Base-by-base conservation (phyloP, 768 basidiomycete species). In the Serendipita indica region DNA sequence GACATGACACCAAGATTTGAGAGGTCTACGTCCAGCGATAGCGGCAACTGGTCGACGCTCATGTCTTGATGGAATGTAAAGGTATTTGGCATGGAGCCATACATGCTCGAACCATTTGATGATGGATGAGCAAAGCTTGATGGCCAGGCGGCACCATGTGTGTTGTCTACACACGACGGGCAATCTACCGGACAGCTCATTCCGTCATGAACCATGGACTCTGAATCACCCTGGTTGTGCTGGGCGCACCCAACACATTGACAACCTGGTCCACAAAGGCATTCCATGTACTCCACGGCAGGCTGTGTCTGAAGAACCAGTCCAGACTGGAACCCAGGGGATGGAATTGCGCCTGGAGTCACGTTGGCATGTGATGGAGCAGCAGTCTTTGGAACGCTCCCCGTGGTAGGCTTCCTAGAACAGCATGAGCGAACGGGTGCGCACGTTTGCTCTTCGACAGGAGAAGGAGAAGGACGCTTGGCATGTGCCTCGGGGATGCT, bases 391-490 rank as follows among this genome's bases (percentile, higher is more conserved):
- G 49, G 30, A 32, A 22, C n/a, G 49, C 2, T 54, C 22, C 20
- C 22, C 10, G 7, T 7, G 16, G 6, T n/a, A 43, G 41, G 16
- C 5, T 54, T 54, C n/a, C 30, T 27, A 32, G 20, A 7, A 28
- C 49, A 54, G 22, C 49, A 54, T 22, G 49, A 54, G 22, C 49
- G 49, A n/a, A n/a, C 35, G 10, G 35, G n/a, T n/a, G n/a, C n/a
- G n/a, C n/a, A n/a, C 16, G 5, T 43, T 43, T 5, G 41, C 5
- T n/a, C 41, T 18, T n/a, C 41, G 5, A 6, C 5, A 6, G 41
- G 5, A 7, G 16, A n/a, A 1, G 41, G 41, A 43, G 41, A 43
- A n/a, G 41, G 27, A n/a, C 18, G 49, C 49, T 7, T 54, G 20
- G n/a, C 49, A 27, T 54, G 20, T 18, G 16, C 41, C 41, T 7